Evolutionary conservation across 306 rosid species (phyloP), one percentile per base, ranked within the genome.

Genomic region (Vigna unguiculata): DNA sequence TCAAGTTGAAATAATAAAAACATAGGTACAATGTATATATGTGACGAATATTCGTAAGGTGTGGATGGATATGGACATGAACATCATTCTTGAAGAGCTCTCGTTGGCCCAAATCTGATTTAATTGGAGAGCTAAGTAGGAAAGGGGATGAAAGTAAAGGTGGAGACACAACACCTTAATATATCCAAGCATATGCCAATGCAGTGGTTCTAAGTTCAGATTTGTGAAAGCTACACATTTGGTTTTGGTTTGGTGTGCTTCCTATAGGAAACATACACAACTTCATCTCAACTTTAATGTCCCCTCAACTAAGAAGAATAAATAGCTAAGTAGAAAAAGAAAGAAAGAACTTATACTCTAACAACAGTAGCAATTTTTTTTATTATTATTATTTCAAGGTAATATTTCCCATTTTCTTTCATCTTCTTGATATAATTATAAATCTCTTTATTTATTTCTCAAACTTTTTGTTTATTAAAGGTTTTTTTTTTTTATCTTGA

Each of bases 131-230:
- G 40, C 10, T 43, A 17, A 17, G 49, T 52, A 21, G 80, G 71
- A 40, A 75, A 51, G 17, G 75, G 45, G 22, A 17, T 45, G 68
- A 59, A 40, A 51, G 40, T 11, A 53, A 76, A 69, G 49, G 40
- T 41, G 25, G 41, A 69, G 64, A 76, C n/a, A 32, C 81, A 78
- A 54, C 11, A 16, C 41, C 38, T 54, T 60, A 32, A 63, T 64
- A 15, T 59, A 6, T 71, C 28, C 4, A 55, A 70, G 85, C 75
- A 82, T 82, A 82, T 82, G 82, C 79, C 71, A 78, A 57, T 62
- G 32, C 43, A 82, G 71, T 64, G 85, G 85, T 69, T 70, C 9
- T 49, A 36, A 74, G 25, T 66, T 34, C 28, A n/a, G 55, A 67
- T 24, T 66, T 80, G 21, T 30, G 75, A 74, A 66, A 67, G 57